phyloP scores from a whole-genome alignment of 2,329 filamentous ascomycete genomes.

The Chaetomium sp. region DNA sequence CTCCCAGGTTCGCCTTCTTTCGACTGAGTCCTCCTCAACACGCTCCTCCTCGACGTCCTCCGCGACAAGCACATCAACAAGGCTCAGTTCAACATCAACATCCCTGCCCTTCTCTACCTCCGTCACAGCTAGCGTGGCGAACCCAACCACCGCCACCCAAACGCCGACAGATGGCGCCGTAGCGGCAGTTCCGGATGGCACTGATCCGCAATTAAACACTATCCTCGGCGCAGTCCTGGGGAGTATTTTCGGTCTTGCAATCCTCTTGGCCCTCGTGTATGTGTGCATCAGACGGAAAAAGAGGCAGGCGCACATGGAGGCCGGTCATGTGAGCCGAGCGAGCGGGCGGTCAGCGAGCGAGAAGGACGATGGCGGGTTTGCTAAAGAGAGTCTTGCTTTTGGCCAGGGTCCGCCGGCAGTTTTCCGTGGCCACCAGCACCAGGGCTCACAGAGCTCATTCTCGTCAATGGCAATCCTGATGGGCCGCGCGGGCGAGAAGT shows the following conservation, averaged over 20 bases:
- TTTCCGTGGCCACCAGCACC: conserved; percentile 55
- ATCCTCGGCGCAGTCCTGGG: conserved; percentile 83
- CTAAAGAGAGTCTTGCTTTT: conserved; percentile 46
- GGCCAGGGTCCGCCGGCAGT: conserved; percentile 41
- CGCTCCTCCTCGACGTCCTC: conserved; percentile 35
- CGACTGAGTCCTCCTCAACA: conserved; percentile 39
- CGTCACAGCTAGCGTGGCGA: conserved; percentile 33
- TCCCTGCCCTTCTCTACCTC: conserved; percentile 29
- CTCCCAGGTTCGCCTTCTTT: conserved; percentile 47
- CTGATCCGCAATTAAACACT: conserved; percentile 44
- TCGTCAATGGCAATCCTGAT: conserved; percentile 68
- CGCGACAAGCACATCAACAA: conserved; percentile 38
- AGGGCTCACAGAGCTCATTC: conserved; percentile 59
- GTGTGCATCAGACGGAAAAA: conserved; percentile 65
- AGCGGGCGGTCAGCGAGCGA: conserved; percentile 55
- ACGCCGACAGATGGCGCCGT: conserved; percentile 18
- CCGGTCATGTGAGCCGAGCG: conserved; percentile 47
- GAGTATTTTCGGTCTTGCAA: conserved; percentile 72
- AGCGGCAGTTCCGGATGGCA: conserved; percentile 10
- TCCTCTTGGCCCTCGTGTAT: conserved; percentile 71
- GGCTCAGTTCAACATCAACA: conserved; percentile 31
- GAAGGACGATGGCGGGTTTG: conserved; percentile 57
- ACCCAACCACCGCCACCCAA: conserved; percentile 36
- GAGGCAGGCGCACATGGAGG: conserved; percentile 54
- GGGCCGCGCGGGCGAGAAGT: conserved; percentile 59